These are phyloP conservation scores for Sanghuangporus baumii DNA, from an alignment of 1,284 basidiomycete species.

Conservation along the genomic window DNA sequence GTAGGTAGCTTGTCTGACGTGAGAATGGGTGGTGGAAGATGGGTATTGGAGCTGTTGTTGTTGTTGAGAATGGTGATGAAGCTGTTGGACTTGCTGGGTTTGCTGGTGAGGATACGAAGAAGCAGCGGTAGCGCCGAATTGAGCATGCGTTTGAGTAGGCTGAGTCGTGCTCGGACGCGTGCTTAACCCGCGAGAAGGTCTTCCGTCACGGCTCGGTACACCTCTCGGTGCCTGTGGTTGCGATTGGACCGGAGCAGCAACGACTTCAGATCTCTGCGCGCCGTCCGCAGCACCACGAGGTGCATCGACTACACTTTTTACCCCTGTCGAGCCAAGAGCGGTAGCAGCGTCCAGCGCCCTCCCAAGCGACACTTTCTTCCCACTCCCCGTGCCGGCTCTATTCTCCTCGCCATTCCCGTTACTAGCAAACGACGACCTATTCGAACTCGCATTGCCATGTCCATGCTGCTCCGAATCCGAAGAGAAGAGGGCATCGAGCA, in stretches of 20 bases:
- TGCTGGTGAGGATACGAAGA: background rate
- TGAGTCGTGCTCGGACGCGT: slow-evolving; percentile 11
- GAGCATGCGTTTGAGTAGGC: background rate
- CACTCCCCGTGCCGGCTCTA: background rate
- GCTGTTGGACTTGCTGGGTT: background rate
- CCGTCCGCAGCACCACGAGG: background rate
- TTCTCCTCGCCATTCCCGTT: background rate
- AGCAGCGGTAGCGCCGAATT: background rate
- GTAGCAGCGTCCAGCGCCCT: background rate
- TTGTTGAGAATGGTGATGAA: background rate
- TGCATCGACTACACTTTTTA: background rate
- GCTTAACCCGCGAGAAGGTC: slow-evolving; percentile 14
- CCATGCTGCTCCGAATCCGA: background rate
- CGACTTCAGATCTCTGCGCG: background rate
- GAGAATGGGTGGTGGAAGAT: background rate
- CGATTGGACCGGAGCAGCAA: background rate
- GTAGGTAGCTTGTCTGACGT: slow-evolving; percentile 6
- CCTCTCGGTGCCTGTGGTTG: background rate
- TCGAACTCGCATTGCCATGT: background rate
- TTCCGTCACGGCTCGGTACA: slow-evolving; percentile 13
- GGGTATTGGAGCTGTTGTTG: background rate
- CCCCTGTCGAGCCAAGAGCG: background rate
- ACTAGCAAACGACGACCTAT: background rate
- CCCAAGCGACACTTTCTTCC: background rate
- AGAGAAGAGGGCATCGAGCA: slow-evolving; percentile 14